phyloP scores from a whole-genome alignment of 108 stramenopile species.

The Heterococcus sp. region DNA sequence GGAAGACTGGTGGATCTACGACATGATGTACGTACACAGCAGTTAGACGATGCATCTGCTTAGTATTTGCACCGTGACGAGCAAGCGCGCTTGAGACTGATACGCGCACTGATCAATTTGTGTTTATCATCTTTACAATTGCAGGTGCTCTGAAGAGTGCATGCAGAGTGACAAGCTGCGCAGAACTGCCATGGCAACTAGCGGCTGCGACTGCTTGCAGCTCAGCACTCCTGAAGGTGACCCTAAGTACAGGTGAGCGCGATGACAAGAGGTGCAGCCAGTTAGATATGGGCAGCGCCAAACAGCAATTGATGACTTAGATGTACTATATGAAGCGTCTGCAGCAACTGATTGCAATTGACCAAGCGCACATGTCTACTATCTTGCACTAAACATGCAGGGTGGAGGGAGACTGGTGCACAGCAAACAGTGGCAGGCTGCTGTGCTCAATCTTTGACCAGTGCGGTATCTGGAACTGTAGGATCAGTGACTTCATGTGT shows the following conservation, averaged over 20 bases:
- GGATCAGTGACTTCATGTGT: constrained; percentile 51
- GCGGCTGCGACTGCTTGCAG: constrained; percentile 48
- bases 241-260: constrained; percentile 31
- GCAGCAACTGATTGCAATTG: no score
- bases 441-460: constrained; percentile 43
- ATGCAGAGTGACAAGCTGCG: constrained; percentile 40
- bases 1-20: constrained; percentile 17
- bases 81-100: no score
- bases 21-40: constrained; percentile 32
- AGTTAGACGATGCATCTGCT: no score
- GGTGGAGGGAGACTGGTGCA: constrained; percentile 44
- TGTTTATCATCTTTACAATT: no score
- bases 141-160: constrained; percentile 32
- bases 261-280: no score
- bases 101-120: no score
- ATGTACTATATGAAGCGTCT: no score
- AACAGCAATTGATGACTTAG: no score
- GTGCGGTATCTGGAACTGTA: constrained; percentile 41
- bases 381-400: no score
- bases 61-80: no score
- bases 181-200: constrained; percentile 38
- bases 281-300: no score
- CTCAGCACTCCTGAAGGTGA: constrained; percentile 33
- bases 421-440: constrained; percentile 46
- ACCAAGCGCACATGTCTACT: no score